Evolutionary conservation across 2,329 filamentous ascomycete species (phyloP), one percentile per base, ranked within the genome.

Genomic region (Aquanectria penicillioides): DNA sequence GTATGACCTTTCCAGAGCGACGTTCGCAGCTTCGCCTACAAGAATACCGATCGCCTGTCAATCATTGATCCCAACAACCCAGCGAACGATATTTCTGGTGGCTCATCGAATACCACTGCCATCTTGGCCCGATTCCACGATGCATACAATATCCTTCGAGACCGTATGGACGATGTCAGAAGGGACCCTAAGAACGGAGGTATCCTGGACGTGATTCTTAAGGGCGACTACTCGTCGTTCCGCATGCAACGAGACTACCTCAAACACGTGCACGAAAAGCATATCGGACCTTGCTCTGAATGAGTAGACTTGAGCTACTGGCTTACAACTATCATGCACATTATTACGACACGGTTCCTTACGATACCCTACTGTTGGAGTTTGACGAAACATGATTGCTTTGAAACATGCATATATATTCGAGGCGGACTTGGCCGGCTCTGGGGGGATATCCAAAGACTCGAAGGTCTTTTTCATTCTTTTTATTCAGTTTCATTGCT

Each of bases 61-160:
- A 97, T 99, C 68, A 90, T 97, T 57, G 95, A 99, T 71, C 95
- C 95, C 0, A 97, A 98, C 74, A 91, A 92, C 57, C 74, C 86
- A 0, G 79, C 83, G 22, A 98, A 98, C 73, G 95, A 99, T 70
- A 95, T 99, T 22, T 89, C 95, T 0, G 93, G 93, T 9, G 94
- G 94, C 9, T 95, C 93, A 0, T 84, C 81, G 40, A 90, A 92
- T 64, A 91, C 90, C 7, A 65, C 75, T 1, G 79, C 85, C 8
- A 91, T 97, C 44, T 79, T 92, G 64, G 73, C 80, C n/a, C 81
- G 83, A 11, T 98, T 99, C 73, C 79, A 84, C 1, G 77, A 87
- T 2, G 91, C 91, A 0, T 85, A 88, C 69, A 69, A 79, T 9
- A 73, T 74, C 3, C 76, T 97, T 13, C 79, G 82, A 41, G 73